A percentile compares a stretch with the other conserved stretches of the same genome.
These are phyloP conservation scores for Coemansia sp. DNA, from an alignment of 192 early-diverging fungal species.

Conservation along the genomic window DNA sequence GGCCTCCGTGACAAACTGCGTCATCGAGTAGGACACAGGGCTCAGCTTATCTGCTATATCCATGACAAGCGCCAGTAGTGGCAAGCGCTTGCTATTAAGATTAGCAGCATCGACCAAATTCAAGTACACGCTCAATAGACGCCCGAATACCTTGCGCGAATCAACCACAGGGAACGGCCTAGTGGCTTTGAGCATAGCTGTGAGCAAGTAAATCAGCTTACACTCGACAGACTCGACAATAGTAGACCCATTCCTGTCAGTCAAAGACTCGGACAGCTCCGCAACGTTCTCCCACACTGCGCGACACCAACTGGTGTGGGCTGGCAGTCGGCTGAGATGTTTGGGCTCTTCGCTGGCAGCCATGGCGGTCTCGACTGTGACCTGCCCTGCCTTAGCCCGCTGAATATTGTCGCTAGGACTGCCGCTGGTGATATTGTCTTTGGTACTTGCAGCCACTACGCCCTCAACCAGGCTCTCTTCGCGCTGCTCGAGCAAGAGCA, in stretches of 20 bases:
- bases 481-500: conserved; percentile 10
- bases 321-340: conserved; percentile 31
- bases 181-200: conserved; percentile 15
- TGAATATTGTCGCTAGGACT: neutral
- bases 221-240: conserved; percentile 21
- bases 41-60: conserved; percentile 25
- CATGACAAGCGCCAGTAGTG: conserved; percentile 28
- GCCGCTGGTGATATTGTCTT: neutral
- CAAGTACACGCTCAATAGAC: conserved; percentile 16
- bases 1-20: conserved; percentile 25
- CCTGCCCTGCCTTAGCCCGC: neutral
- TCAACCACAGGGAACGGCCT: conserved; percentile 42
- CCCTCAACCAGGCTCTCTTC: neutral
- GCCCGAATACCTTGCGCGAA: conserved; percentile 20
- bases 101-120: neutral
- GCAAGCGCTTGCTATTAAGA: neutral
- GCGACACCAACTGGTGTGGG: conserved; percentile 44
- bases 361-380: neutral
- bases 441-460: neutral
- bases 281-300: conserved; percentile 36
- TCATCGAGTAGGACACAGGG: conserved; percentile 22
- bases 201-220: conserved; percentile 20
- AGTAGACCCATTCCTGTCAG: neutral
- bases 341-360: conserved; percentile 34
- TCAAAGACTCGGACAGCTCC: conserved; percentile 27